These are phyloP conservation scores for Macrophomina phaseolina DNA, from an alignment of 2,329 filamentous ascomycete species.

Conservation along the genomic window DNA sequence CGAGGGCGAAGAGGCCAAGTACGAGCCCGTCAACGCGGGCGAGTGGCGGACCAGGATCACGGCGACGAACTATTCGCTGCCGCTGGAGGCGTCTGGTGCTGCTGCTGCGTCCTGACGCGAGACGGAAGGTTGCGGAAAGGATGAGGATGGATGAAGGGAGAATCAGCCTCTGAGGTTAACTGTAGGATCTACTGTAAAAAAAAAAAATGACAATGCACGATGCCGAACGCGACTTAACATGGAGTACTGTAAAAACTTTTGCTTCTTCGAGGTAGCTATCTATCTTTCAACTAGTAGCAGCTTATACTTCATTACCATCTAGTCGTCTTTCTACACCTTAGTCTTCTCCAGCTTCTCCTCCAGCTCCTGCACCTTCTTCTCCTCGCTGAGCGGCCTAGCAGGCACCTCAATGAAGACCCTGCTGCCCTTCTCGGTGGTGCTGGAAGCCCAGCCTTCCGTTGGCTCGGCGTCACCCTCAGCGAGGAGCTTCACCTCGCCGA, in stretches of 20 bases:
- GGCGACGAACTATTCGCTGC: slow-evolving; percentile 65
- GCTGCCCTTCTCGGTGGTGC: slow-evolving; percentile 16
- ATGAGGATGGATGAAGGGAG: not conserved
- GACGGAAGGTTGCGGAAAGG: not conserved
- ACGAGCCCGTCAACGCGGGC: slow-evolving; percentile 76
- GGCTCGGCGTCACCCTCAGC: slow-evolving; percentile 16
- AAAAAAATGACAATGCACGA: too few relatives aligned
- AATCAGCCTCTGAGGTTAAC: too few relatives aligned
- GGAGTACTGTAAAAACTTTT: too few relatives aligned
- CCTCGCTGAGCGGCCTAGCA: slow-evolving; percentile 22
- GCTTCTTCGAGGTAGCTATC: not conserved
- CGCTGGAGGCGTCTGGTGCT: not conserved
- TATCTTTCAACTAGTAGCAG: too few relatives aligned
- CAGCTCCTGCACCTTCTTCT: slow-evolving; percentile 24
- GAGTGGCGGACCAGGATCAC: slow-evolving; percentile 81
- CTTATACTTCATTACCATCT: not conserved
- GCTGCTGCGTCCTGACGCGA: too few relatives aligned
- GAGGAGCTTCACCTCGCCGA: slow-evolving; percentile 23
- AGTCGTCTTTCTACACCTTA: slow-evolving; percentile 19
- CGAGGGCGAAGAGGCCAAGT: slow-evolving; percentile 69
- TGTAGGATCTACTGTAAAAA: too few relatives aligned
- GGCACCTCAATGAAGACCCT: slow-evolving; percentile 25
- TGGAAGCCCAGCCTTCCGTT: slow-evolving; percentile 11
- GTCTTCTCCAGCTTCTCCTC: slow-evolving; percentile 26
- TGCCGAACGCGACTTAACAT: too few relatives aligned